A percentile compares a stretch with the other conserved stretches of the same genome.
These are phyloP conservation scores for Agaricus blazei DNA, from an alignment of 768 basidiomycete genomes.

Conservation along the genomic window DNA sequence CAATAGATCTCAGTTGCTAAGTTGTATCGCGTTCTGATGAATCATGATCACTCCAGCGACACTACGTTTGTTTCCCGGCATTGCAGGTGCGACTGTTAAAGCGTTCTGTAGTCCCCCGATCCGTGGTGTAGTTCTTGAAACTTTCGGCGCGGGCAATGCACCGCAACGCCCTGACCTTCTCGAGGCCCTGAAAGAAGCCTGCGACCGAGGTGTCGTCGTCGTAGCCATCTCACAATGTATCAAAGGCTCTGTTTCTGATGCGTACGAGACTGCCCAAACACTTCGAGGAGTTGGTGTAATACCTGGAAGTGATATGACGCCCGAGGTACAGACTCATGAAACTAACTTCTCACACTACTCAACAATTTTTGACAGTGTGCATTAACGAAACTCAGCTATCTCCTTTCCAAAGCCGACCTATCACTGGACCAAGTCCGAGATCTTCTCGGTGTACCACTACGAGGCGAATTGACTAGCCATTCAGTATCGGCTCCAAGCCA, in stretches of 20 bases:
- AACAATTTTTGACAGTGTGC: conserved; percentile 55
- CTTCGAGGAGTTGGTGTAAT: conserved; percentile 73
- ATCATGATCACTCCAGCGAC: conserved; percentile 44
- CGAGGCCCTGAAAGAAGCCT: conserved; percentile 73
- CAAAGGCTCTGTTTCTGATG: conserved; percentile 81
- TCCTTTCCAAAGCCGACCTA: conserved; percentile 83
- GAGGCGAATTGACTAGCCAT: conserved; percentile 78
- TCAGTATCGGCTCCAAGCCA: conserved; percentile 34
- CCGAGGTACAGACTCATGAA: conserved; percentile 53
- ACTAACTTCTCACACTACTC: background rate
- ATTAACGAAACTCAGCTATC: conserved; percentile 83
- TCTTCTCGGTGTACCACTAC: conserved; percentile 72
- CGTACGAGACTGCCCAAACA: conserved; percentile 75
- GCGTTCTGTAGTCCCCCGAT: conserved; percentile 74
- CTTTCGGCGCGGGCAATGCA: conserved; percentile 91
- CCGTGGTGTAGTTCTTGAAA: conserved; percentile 82
- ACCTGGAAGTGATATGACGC: conserved; percentile 90
- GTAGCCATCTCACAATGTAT: conserved; percentile 91
- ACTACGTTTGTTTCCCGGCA: conserved; percentile 84
- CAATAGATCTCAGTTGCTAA: background rate
- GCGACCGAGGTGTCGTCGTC: conserved; percentile 77
- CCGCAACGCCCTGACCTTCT: conserved; percentile 77
- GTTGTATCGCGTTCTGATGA: background rate
- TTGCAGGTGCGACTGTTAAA: conserved; percentile 65
- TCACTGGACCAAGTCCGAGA: conserved; percentile 61